phyloP scores from a whole-genome alignment of 768 basidiomycete species.

The Suillus cothurnatus region DNA sequence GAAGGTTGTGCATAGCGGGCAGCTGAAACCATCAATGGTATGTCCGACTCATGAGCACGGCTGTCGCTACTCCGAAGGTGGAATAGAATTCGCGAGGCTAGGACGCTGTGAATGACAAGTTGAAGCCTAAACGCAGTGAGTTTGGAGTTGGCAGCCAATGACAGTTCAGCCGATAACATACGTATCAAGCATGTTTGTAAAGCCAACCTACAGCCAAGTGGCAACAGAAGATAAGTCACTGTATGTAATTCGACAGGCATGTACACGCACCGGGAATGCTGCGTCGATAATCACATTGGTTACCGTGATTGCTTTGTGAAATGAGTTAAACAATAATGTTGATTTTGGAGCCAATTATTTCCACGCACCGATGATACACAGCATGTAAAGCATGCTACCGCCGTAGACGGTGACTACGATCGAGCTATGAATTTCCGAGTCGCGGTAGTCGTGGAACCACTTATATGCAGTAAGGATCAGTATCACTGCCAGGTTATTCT shows the following conservation, averaged over 20 bases:
- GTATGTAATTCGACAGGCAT: neutral
- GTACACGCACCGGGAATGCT: constrained; percentile 13
- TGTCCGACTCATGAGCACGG: neutral
- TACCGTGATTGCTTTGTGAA: constrained; percentile 16
- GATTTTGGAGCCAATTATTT: neutral
- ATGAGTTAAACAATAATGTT: neutral
- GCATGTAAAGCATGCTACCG: constrained; percentile 21
- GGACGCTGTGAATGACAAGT: constrained; percentile 28
- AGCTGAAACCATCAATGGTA: neutral
- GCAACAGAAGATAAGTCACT: neutral
- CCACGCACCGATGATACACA: constrained; percentile 19
- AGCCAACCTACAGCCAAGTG: neutral
- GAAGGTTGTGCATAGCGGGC: neutral
- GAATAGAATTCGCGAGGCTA: constrained; percentile 32
- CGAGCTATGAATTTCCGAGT: constrained; percentile 4
- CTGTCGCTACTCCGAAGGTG: constrained; percentile 24
- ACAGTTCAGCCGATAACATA: neutral
- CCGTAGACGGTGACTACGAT: constrained; percentile 17
- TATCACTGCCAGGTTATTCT: neutral
- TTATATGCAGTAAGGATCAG: constrained; percentile 7
- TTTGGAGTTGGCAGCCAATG: no score
- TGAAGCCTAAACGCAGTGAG: constrained; percentile 10
- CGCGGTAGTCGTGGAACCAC: neutral
- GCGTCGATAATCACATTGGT: constrained; percentile 12
- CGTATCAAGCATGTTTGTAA: neutral